Evolutionary conservation across 192 early-diverging fungal species (phyloP), one percentile per base, ranked within the genome.

Genomic region (Rhizophlyctis rosea): DNA sequence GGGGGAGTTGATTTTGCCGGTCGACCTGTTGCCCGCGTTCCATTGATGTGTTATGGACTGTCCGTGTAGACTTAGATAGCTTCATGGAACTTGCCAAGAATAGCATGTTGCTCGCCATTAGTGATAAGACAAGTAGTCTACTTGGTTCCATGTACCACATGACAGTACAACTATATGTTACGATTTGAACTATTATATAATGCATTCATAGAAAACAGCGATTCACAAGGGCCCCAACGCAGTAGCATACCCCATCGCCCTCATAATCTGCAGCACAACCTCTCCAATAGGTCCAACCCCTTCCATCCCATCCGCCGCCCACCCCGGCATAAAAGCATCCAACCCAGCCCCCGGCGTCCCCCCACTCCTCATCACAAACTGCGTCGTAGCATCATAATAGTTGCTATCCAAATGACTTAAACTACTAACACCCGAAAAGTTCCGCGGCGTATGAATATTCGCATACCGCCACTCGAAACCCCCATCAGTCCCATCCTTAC

Each of bases 161-260:
- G n/a, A n/a, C n/a, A n/a, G n/a, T n/a, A n/a, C n/a, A n/a, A n/a
- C n/a, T n/a, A n/a, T n/a, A n/a, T n/a, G n/a, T n/a, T n/a, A n/a
- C n/a, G n/a, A n/a, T n/a, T n/a, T n/a, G n/a, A n/a, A 47, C 47
- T 16, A 47, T 47, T 23, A 23, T 23, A 47, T 23, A 47, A 47
- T 16, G 47, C 47, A 47, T n/a, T 47, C 47, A 47, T 47, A 47
- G 59, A 50, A 9, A 16, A 57, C 28, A 62, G 59, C 47, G 9
- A 50, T 50, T 50, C 16, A 2, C 44, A 67, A 27, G 34, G 59
- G 59, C 13, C 25, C 25, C 47, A 61, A 61, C 14, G 59, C 34
- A 18, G 69, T 78, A 18, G 60, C 57, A 68, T 78, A 78, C 7
- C 76, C 76, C 58, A 78, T 65, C n/a, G 58, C 44, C 11, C 67